Conservation (phyloP, 1,284 basidiomycete genomes). For the Exobasidium rhododendri region DNA sequence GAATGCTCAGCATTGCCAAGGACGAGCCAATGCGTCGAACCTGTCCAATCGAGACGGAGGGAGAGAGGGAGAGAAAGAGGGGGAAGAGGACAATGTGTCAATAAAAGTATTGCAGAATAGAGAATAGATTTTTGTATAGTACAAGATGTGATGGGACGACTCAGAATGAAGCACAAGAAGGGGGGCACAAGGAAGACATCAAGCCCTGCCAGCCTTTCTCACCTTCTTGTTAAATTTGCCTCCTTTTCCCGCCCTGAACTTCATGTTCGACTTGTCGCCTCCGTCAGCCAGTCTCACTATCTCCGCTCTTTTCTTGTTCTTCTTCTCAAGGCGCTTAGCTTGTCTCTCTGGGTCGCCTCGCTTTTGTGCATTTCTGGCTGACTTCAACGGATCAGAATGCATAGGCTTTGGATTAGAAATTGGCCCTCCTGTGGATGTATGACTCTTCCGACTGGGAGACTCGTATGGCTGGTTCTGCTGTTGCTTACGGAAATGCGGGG, state of each 20-base stretch:
- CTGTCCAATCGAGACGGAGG: neutral
- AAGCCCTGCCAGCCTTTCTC: slow-evolving; percentile 30
- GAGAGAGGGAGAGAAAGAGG: too few relatives aligned
- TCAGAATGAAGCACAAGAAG: too few relatives aligned
- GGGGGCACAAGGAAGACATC: too few relatives aligned
- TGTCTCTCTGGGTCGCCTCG: slow-evolving; percentile 40
- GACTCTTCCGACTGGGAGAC: neutral
- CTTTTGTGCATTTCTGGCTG: slow-evolving; percentile 44
- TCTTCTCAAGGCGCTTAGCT: slow-evolving; percentile 46
- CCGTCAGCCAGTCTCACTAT: slow-evolving; percentile 2
- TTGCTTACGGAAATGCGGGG: slow-evolving; percentile 20
- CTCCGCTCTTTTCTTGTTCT: slow-evolving; percentile 32
- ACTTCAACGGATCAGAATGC: slow-evolving; percentile 21
- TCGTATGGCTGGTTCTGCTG: neutral
- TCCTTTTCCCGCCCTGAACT: slow-evolving; percentile 8
- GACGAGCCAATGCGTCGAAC: neutral
- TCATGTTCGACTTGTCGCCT: neutral
- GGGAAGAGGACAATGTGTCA: slow-evolving; percentile 7
- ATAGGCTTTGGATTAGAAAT: neutral
- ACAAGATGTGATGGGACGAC: too few relatives aligned
- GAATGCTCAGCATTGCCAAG: neutral
- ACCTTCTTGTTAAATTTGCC: slow-evolving; percentile 20
- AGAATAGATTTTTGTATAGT: too few relatives aligned
- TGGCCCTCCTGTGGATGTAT: neutral
- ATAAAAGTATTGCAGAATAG: slow-evolving; percentile 1